Conservation (phyloP, 495 filamentous ascomycete species). For the Xylaria flabelliformis region DNA sequence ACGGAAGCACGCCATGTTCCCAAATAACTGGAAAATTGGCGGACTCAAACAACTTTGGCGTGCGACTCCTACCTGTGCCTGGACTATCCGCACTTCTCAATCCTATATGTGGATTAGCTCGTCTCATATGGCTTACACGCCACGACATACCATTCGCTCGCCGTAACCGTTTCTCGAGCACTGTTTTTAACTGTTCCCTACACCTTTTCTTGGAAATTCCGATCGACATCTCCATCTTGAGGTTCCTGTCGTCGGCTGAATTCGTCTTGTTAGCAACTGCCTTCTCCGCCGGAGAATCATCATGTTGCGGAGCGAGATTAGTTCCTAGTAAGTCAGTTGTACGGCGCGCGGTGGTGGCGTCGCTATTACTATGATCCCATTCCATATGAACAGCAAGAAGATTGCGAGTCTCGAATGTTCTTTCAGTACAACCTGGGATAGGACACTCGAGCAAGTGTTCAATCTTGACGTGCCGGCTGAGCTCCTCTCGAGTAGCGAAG, state of each 20-base stretch:
- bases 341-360: slow-evolving; percentile 1
- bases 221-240: slow-evolving; percentile 38
- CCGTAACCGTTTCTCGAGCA: slow-evolving; percentile 35
- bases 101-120: slow-evolving; percentile 11
- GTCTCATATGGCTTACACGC: not conserved
- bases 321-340: slow-evolving; percentile 24
- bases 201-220: slow-evolving; percentile 40
- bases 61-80: slow-evolving; percentile 23
- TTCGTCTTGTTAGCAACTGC: slow-evolving; percentile 7
- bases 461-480: slow-evolving; percentile 42
- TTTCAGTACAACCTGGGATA: slow-evolving; percentile 36
- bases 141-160: slow-evolving; percentile 28
- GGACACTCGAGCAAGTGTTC: slow-evolving; percentile 42
- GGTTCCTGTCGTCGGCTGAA: slow-evolving; percentile 16
- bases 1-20: slow-evolving; percentile 43
- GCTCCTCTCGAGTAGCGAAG: slow-evolving; percentile 37
- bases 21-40: slow-evolving; percentile 40
- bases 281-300: not conserved
- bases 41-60: slow-evolving; percentile 33
- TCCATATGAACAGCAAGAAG: slow-evolving; percentile 37
- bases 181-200: slow-evolving; percentile 34
- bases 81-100: slow-evolving; percentile 33
- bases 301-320: not conserved
- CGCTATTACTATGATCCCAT: slow-evolving; percentile 27
- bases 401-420: slow-evolving; percentile 26